These are phyloP conservation scores for Vitis hybrid DNA, from an alignment of 177 flowering plant species.

Conservation along the genomic window DNA sequence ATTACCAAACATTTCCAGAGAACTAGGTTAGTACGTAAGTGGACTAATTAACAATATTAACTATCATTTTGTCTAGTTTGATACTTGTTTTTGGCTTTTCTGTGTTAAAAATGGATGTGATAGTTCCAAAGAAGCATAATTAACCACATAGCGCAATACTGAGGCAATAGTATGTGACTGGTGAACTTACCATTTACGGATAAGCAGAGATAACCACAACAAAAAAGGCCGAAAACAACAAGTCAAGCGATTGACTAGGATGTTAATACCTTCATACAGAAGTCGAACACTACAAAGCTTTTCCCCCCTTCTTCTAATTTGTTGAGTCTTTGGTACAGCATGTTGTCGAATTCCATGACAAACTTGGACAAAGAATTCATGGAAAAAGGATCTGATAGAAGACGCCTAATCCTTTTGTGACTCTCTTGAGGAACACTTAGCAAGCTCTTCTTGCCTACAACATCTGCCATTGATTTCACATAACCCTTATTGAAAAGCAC, in stretches of 20 bases:
- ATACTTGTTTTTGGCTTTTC: no score
- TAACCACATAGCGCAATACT: no score
- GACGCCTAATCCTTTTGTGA: slow-evolving; percentile 42
- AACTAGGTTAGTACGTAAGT: not conserved
- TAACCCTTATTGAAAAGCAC: slow-evolving; percentile 41
- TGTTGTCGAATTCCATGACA: slow-evolving; percentile 29
- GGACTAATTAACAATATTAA: no score
- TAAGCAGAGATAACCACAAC: no score
- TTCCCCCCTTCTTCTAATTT: slow-evolving; percentile 27
- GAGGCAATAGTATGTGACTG: no score
- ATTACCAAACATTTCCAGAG: not conserved
- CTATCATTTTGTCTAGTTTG: no score
- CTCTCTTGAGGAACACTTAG: slow-evolving; percentile 33
- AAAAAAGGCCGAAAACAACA: no score
- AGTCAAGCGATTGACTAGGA: not conserved
- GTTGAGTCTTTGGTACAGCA: slow-evolving; percentile 29
- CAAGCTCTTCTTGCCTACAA: slow-evolving; percentile 39
- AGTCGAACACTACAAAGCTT: slow-evolving; percentile 33
- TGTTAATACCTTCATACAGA: slow-evolving; percentile 33
- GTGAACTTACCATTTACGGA: no score
- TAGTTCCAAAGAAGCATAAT: no score
- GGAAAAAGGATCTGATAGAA: slow-evolving; percentile 41
- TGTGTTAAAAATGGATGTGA: no score
- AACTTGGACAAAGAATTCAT: slow-evolving; percentile 34
- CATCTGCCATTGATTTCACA: slow-evolving; percentile 48